Percentiles rank a stretch among this genome's conserved stretches.
Evolutionary conservation across 2,329 filamentous ascomycete genomes (phyloP).

Genomic region (Coniella vitis): DNA sequence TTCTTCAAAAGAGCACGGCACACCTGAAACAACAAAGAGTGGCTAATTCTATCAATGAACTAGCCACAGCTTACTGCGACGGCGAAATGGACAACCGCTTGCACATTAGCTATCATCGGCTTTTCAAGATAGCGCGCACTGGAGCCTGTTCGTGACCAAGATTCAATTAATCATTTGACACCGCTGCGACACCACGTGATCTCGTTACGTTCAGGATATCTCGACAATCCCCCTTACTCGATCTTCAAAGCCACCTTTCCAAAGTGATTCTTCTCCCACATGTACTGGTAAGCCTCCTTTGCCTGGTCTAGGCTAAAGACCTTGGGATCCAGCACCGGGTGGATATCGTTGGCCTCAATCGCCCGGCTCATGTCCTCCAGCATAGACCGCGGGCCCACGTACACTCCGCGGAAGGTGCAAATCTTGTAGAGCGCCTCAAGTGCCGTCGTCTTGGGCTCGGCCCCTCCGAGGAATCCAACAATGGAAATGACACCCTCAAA

Average conservation of each 20-base stretch:
- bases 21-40: too few species aligned
- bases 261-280: slow-evolving; percentile 48
- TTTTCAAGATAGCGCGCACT: too few species aligned
- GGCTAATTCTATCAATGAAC: too few species aligned
- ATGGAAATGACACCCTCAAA: slow-evolving; percentile 29
- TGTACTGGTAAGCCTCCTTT: slow-evolving; percentile 44
- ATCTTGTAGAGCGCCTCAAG: slow-evolving; percentile 39
- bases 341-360: slow-evolving; percentile 36
- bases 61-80: too few species aligned
- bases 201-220: too few species aligned
- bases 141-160: too few species aligned
- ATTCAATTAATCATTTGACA: too few species aligned
- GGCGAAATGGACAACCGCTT: too few species aligned
- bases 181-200: too few species aligned
- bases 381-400: slow-evolving; percentile 32
- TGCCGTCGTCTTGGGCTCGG: slow-evolving; percentile 41
- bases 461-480: slow-evolving; percentile 36
- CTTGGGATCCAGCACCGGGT: slow-evolving; percentile 32
- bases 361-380: slow-evolving; percentile 37
- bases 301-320: slow-evolving; percentile 32
- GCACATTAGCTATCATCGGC: too few species aligned
- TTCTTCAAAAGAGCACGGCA: too few species aligned
- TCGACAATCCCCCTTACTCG: slow-evolving; percentile 19
- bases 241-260: slow-evolving; percentile 49
- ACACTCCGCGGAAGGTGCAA: slow-evolving; percentile 34